A percentile compares a stretch with the other conserved stretches of the same genome.
phyloP scores from a whole-genome alignment of 495 filamentous ascomycete genomes.

The Annulohypoxylon moriforme region DNA sequence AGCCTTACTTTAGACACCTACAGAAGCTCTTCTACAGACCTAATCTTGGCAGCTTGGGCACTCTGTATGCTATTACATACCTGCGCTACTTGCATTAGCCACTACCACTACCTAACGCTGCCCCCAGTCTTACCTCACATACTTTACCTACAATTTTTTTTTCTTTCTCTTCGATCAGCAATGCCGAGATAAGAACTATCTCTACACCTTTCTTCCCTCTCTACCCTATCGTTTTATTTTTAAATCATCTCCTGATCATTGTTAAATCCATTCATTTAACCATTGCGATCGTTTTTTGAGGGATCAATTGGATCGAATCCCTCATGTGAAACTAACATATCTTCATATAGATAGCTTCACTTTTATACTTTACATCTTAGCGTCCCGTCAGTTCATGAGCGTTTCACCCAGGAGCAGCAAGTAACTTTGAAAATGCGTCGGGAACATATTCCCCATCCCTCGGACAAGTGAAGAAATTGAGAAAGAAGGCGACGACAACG shows the following conservation, averaged over 20 bases:
- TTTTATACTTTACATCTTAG: conserved; percentile 2
- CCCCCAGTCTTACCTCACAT: conserved; percentile 32
- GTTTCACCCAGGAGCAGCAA: conserved; percentile 17
- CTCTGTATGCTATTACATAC: not conserved
- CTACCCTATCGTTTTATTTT: conserved; percentile 1
- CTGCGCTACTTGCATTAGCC: conserved; percentile 38
- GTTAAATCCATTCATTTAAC: conserved; percentile 6
- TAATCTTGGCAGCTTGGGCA: conserved; percentile 12
- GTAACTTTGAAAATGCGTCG: conserved; percentile 32
- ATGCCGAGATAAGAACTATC: conserved; percentile 26
- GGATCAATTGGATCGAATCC: conserved; percentile 16
- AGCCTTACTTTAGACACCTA: conserved; percentile 13
- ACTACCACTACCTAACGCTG: conserved; percentile 24
- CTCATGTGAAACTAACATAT: conserved; percentile 23
- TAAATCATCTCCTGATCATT: not conserved
- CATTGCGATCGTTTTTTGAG: conserved; percentile 13
- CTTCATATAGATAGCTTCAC: conserved; percentile 14
- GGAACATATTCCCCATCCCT: conserved; percentile 22
- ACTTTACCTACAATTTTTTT: not conserved
- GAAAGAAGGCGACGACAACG: conserved; percentile 33
- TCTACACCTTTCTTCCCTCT: conserved; percentile 14
- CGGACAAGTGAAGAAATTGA: conserved; percentile 33
- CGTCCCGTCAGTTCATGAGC: conserved; percentile 7
- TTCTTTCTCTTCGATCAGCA: conserved; percentile 5
- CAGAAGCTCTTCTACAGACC: conserved; percentile 23